Evolutionary conservation across 345 rosid genomes (phyloP), one percentile per base, ranked within the genome.

Genomic region (Ceriops decandra): DNA sequence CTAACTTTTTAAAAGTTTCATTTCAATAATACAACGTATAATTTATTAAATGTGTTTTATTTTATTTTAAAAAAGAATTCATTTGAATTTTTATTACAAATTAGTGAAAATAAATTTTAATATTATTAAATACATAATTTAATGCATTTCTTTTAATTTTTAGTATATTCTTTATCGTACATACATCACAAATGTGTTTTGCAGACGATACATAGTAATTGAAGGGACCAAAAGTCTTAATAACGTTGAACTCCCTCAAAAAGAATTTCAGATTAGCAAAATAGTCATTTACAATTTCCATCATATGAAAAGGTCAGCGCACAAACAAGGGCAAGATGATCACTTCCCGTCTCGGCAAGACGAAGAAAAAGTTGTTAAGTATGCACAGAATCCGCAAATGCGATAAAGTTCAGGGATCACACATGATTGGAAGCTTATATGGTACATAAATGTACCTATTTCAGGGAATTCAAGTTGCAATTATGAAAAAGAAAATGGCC

Each of bases 251-350:
- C 19, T 24, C 49, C 11, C 64, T 26, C 1, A 1, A 8, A 8
- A 5, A 51, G 35, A 52, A 5, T 52, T 26, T 16, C 11, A 63
- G 24, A 33, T 52, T 7, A 1, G 27, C n/a, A 38, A 0, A 10
- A 38, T 16, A 52, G 27, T 80, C 68, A 74, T 35, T 36, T 42
- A 15, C 10, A 19, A 28, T 53, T 60, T 33, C 52, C 63, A 38
- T 75, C 76, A 42, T 79, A 83, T 42, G 74, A 72, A 70, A 89
- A 88, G 60, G 87, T 91, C 66, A 93, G 81, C 74, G 87, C 99
- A 42, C 96, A 91, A 47, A 81, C 97, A 57, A 93, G 86, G 52
- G 99, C 96, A 57, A 95, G 99, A 81, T 93, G 99, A 77, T 93
- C 96, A 21, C 97, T 93, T 72, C 97, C 89, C 91, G 91, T 69